phyloP scores from a whole-genome alignment of 345 rosid species.

The Hibiscus trionum region DNA sequence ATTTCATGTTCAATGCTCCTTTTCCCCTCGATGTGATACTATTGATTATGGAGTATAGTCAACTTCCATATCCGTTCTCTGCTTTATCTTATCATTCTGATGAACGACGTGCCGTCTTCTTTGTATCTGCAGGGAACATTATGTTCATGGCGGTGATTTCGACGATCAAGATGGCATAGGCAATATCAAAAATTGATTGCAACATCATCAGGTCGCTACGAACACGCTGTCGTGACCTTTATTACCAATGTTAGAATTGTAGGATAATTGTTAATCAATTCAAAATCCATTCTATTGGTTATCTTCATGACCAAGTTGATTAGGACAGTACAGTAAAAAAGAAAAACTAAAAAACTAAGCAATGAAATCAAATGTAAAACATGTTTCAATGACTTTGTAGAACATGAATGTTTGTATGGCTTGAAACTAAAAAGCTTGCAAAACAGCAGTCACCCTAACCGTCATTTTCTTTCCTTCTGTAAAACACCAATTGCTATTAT shows the following conservation, averaged over 20 bases:
- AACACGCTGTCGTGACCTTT: neutral
- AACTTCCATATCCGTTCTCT: neutral
- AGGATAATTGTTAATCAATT: neutral
- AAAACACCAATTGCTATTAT: no score
- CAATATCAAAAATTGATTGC: slow-evolving; percentile 3
- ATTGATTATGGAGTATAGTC: neutral
- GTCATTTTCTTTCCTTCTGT: neutral
- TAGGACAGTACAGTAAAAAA: neutral
- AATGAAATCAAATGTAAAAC: neutral
- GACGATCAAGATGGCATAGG: slow-evolving; percentile 31
- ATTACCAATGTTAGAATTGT: neutral
- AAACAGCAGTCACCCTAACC: neutral
- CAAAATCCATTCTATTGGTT: neutral
- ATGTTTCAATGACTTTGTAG: neutral
- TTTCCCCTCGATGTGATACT: neutral
- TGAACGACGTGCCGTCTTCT: neutral
- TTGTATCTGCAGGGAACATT: slow-evolving; percentile 60
- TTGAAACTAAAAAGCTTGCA: neutral
- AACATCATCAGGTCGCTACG: neutral
- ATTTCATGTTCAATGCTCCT: neutral
- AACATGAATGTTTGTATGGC: neutral
- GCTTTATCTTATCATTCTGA: neutral
- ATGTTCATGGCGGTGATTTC: slow-evolving; percentile 34
- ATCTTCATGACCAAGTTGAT: neutral
- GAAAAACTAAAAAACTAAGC: neutral